Percentiles rank a stretch among this genome's conserved stretches.
phyloP scores from a whole-genome alignment of 2,329 filamentous ascomycete genomes.

The Arthrinium puccinioides region DNA sequence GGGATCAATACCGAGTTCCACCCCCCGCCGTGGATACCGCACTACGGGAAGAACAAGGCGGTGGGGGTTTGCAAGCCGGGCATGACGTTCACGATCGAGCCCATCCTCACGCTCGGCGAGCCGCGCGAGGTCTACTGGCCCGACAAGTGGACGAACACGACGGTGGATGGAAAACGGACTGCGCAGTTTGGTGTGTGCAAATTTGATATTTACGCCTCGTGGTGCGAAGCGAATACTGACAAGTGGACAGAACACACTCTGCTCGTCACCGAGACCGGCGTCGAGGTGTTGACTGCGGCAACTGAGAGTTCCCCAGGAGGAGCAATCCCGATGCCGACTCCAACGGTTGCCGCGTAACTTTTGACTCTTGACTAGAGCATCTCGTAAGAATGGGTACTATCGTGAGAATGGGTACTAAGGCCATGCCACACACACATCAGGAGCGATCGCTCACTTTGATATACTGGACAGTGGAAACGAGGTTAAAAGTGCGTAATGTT shows the following conservation, averaged over 20 bases:
- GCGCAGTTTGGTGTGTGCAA: slow-evolving; percentile 72
- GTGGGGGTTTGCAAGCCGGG: slow-evolving; percentile 85
- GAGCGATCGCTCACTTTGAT: too few species aligned
- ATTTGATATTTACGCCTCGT: neutral
- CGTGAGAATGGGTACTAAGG: too few species aligned
- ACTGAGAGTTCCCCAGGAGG: slow-evolving; percentile 66
- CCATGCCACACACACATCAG: too few species aligned
- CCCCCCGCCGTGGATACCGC: slow-evolving; percentile 82
- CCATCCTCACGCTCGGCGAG: slow-evolving; percentile 87
- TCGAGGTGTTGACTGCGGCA: slow-evolving; percentile 71
- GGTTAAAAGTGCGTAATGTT: neutral
- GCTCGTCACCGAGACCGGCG: slow-evolving; percentile 74
- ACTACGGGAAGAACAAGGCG: slow-evolving; percentile 96
- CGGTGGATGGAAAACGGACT: slow-evolving; percentile 75
- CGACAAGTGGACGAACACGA: slow-evolving; percentile 94
- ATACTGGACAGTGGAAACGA: too few species aligned
- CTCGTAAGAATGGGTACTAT: too few species aligned
- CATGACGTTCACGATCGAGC: slow-evolving; percentile 97
- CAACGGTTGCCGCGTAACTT: too few species aligned
- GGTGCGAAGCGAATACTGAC: slow-evolving; percentile 1
- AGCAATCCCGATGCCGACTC: slow-evolving; percentile 49
- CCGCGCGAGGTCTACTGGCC: slow-evolving; percentile 92
- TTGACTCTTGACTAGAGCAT: too few species aligned
- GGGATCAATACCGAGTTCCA: slow-evolving; percentile 92
- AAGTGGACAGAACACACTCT: slow-evolving; percentile 61